Evolutionary conservation across 2,329 filamentous ascomycete species (phyloP), one percentile per base, ranked within the genome.

Genomic region (Boeremia exigua): DNA sequence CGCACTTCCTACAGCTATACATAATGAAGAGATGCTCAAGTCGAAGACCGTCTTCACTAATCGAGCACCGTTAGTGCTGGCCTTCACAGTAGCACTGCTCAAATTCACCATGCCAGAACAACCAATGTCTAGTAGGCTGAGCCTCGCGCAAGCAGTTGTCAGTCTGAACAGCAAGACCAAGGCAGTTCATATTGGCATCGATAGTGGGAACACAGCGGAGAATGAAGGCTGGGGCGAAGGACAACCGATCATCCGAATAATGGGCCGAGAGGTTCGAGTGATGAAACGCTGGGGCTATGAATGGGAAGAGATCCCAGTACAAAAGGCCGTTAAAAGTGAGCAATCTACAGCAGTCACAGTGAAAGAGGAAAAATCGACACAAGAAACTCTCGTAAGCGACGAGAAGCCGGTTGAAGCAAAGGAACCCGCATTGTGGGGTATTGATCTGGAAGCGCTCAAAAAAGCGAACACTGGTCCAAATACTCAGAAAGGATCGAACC

Each of bases 91-190:
- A 12, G 84, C 86, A 56, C 71, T 94, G 44, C 72, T 96, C 42
- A 88, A 89, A 40, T 87, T 89, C 69, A 96, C 91, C 0, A 94
- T 93, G 88, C 90, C 92, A 0, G 88, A 90, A 62, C 92, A 96
- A 71, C 92, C 92, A 3, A 81, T 88, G 3, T 95, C 90, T n/a
- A 94, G 91, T 70, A 82, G 91, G 42, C 78, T 96, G 17, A 96
- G 91, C 69, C 79, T 96, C 17, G 90, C 88, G 0, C 92, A 96
- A 74, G 91, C 90, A 0, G 87, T 95, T 1, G 90, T 96, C 14
- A 93, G 90, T 70, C 86, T 87, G 27, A 95, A 94, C 69, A 92
- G 89, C 57, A 84, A 87, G 61, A 86, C 85, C 32, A 93, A 93
- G 75, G 92, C 92, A 9, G 82, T 88, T 27, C 89, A 84, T 59